Base-by-base conservation (phyloP, 2,329 filamentous ascomycete species). In the Volutella citrinella region DNA sequence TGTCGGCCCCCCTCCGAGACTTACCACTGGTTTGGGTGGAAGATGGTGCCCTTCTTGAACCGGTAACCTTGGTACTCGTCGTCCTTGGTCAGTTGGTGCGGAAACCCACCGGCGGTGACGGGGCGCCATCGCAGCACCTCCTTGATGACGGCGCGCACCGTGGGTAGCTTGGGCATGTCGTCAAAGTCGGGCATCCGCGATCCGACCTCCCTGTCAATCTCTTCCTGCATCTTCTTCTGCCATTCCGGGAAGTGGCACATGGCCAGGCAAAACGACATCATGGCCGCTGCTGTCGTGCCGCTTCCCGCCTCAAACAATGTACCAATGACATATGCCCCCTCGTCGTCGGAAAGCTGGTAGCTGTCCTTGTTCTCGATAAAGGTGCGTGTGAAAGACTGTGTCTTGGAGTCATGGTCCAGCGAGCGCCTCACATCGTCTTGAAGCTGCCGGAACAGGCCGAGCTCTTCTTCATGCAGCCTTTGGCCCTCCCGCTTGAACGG, bases 111-210 rank as follows among this genome's bases (percentile, higher is more conserved):
- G 19, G 19, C 19, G 14, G 76, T 71, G 8, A 40, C 28, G 18
- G 71, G 70, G 32, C 72, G 60, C 70, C 71, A 77, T n/a, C 74
- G 63, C 14, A 76, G 60, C 1, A 65, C 62, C 51, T 78, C 59
- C 35, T 48, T 63, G 34, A 67, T 56, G 12, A 61, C 52, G 6
- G 64, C 64, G n/a, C 62, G 54, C 7, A 65, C 50, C 3, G 57
- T 54, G 6, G 65, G 64, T 19, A 69, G 43, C 5, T 54, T 52
- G 3, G 56, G 49, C 34, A 63, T 56, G 32, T 68, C 64, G 10
- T 51, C 36, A 24, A 63, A 55, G 7, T 34, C 48, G 1, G 65
- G 63, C 26, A 66, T 36, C 8, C 60, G 52, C 2, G 21, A 9
- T 10, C 60, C 63, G 22, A 59, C 57, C 4, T 64, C 57, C 6